A percentile compares a stretch with the other conserved stretches of the same genome.
phyloP scores from a whole-genome alignment of 169 alveolate genomes.

The Plasmodium blacklocki region DNA sequence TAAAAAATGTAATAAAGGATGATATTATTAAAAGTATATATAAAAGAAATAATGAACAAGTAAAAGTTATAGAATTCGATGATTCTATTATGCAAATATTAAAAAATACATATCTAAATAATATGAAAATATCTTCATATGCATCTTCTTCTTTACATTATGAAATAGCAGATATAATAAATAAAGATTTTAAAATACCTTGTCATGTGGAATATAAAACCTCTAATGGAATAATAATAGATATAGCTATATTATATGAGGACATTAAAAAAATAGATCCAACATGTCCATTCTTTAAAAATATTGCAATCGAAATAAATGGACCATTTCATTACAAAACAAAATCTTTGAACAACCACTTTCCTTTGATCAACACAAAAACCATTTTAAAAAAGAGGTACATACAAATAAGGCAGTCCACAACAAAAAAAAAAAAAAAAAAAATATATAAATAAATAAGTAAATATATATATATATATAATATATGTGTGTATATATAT shows the following conservation, averaged over 20 bases:
- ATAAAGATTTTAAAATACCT: slow-evolving; percentile 70
- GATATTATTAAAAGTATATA: neutral
- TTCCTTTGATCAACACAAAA: slow-evolving; percentile 48
- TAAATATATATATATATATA: neutral
- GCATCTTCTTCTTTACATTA: slow-evolving; percentile 67
- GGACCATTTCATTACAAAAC: slow-evolving; percentile 76
- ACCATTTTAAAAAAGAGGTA: slow-evolving; percentile 63
- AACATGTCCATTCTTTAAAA: slow-evolving; percentile 2
- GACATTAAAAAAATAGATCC: slow-evolving; percentile 29
- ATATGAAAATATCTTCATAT: slow-evolving; percentile 42
- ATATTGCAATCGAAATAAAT: slow-evolving; percentile 72
- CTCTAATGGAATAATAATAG: slow-evolving; percentile 36
- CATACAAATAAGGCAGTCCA: too few species aligned
- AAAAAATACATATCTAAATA: slow-evolving; percentile 34
- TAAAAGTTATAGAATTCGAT: slow-evolving; percentile 15
- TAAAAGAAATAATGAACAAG: slow-evolving; percentile 17
- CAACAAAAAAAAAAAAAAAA: too few species aligned
- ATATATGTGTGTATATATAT: neutral
- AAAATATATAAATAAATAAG: neutral
- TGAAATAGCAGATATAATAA: slow-evolving; percentile 67
- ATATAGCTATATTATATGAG: slow-evolving; percentile 61
- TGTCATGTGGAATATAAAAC: slow-evolving; percentile 70
- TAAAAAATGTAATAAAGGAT: neutral
- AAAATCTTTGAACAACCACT: slow-evolving; percentile 11
- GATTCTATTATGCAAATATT: slow-evolving; percentile 10